Conservation (phyloP, 441 rosid genomes). For the Codiaeum variegatum region DNA sequence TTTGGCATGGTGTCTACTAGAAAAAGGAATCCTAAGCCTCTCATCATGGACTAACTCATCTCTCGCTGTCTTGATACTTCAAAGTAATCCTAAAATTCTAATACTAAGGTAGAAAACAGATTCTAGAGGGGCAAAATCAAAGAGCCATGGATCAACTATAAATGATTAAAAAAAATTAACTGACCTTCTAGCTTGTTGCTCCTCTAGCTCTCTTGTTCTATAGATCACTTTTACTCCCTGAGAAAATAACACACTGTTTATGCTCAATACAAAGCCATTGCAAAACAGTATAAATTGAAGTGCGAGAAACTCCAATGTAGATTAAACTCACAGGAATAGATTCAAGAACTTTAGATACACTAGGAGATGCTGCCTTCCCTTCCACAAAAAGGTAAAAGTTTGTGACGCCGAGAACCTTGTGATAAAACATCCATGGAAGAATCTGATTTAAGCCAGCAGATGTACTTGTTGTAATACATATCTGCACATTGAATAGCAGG, state of each 20-base stretch:
- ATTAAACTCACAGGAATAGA: conserved; percentile 56
- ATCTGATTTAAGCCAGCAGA: conserved; percentile 80
- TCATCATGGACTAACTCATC: neutral
- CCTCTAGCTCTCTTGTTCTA: conserved; percentile 80
- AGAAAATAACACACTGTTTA: conserved; percentile 2
- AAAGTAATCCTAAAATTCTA: neutral
- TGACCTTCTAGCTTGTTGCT: conserved; percentile 79
- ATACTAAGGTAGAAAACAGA: neutral
- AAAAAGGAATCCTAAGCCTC: too few relatives aligned
- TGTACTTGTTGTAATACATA: conserved; percentile 79
- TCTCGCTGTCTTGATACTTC: neutral
- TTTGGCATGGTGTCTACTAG: too few relatives aligned
- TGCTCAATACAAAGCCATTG: neutral
- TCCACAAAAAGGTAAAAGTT: conserved; percentile 79
- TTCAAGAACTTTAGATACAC: conserved; percentile 65
- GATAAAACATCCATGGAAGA: conserved; percentile 78
- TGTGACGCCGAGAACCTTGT: conserved; percentile 81
- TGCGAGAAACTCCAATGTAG: neutral
- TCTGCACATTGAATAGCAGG: conserved; percentile 34
- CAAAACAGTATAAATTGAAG: conserved; percentile 11
- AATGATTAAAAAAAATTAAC: conserved; percentile 9
- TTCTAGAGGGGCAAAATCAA: neutral
- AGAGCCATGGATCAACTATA: conserved; percentile 16
- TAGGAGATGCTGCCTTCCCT: conserved; percentile 74
- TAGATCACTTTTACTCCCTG: conserved; percentile 82